Base-by-base conservation (phyloP, 2,329 filamentous ascomycete species). In the Tolypocladium endophyticum region DNA sequence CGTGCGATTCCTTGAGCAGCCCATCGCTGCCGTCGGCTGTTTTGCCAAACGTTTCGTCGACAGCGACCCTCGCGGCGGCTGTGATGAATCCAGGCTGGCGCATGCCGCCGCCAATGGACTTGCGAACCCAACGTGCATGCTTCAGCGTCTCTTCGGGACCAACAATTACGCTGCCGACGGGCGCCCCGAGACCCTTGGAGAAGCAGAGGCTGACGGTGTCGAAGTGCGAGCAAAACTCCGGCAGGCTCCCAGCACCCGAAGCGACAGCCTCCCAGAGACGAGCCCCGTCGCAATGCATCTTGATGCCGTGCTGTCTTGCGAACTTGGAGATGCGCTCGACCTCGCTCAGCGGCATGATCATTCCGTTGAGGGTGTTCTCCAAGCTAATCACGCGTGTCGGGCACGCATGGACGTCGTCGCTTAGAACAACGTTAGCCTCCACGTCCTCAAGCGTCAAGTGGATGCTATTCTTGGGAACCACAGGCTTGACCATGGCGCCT, bases 341-440 rank as follows among this genome's bases (percentile, higher is more conserved):
- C 71, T 96, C 91, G 1, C 75, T 73, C 1, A 96, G 79, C 0
- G 92, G 92, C 80, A 90, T 87, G 53, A 96, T 79, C 67, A 86
- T 85, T 30, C 92, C 92, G 59, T 85, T 84, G 56, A 96, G 81
- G 1, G 92, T 96, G 70, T 96, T 96, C 70, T 97, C 92, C 55
- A 96, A 77, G 62, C 84, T 87, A 65, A 97, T 90, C 57, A 96
- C 82, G 53, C 84, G 84, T 0, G 92, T 96, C 0, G 92, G 91
- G 67, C 88, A 92, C 38, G 80, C 78, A 70, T 96, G 90, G 25
- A 94, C 82, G 66, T 95, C 84, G 59, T 89, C 81, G 64, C 80
- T 78, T 0, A 92, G 70, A 0, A 87, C 79, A 5, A 83, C 84
- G 63, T 88, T 76, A 62, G 83, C 80, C 69, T 87, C 73, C 18